Conservation (phyloP, 1,284 basidiomycete genomes). For the Sporisorium exsertum region DNA sequence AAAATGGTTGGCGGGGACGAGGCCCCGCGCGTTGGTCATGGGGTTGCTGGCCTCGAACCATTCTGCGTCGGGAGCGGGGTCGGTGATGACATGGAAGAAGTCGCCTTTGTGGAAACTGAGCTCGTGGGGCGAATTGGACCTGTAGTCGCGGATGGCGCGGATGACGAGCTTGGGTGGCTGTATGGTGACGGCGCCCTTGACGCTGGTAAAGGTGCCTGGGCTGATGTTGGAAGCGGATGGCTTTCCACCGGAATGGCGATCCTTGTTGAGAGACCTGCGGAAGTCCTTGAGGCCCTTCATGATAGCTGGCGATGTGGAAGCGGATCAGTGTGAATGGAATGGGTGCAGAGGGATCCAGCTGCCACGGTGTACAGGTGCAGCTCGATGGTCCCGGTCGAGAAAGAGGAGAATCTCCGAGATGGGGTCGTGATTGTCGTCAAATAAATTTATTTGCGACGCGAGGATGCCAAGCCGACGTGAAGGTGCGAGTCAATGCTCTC, state of each 20-base stretch:
- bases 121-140: slow-evolving; percentile 82
- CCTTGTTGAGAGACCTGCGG: slow-evolving; percentile 64
- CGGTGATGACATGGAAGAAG: slow-evolving; percentile 93
- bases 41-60: slow-evolving; percentile 76
- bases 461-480: background rate
- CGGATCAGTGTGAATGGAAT: background rate
- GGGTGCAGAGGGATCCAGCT: background rate
- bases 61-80: slow-evolving; percentile 71
- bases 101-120: slow-evolving; percentile 93
- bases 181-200: slow-evolving; percentile 54
- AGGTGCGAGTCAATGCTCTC: background rate
- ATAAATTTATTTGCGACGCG: background rate
- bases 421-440: slow-evolving; percentile 17
- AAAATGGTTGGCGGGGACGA: slow-evolving; percentile 89
- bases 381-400: background rate
- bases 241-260: slow-evolving; percentile 53
- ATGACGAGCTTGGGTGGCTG: slow-evolving; percentile 93
- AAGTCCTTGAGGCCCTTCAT: slow-evolving; percentile 68
- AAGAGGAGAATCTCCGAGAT: background rate
- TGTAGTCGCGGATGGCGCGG: slow-evolving; percentile 80
- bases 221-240: slow-evolving; percentile 21
- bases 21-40: slow-evolving; percentile 86
- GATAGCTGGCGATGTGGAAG: background rate
- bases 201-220: slow-evolving; percentile 46
- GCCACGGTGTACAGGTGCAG: background rate